Conservation (phyloP, 2,329 filamentous ascomycete genomes). For the Colletotrichum sp. region DNA sequence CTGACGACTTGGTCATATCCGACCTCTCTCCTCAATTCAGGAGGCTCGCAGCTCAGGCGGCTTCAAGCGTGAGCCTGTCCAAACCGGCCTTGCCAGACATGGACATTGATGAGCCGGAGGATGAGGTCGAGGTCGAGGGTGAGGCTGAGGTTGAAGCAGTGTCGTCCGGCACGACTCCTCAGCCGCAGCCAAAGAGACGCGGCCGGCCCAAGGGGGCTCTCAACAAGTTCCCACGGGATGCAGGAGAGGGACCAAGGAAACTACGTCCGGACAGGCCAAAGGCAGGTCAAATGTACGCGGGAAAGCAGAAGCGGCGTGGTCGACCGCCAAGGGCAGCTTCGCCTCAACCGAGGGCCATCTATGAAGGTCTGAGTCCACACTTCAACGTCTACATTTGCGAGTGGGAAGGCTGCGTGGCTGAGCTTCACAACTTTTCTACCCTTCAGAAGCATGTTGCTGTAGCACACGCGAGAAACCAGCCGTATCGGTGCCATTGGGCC, state of each 20-base stretch:
- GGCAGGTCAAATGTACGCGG: slow-evolving; percentile 15
- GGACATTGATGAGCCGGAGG: background rate
- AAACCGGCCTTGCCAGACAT: slow-evolving; percentile 11
- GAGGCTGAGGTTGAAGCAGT: background rate
- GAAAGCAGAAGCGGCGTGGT: slow-evolving; percentile 48
- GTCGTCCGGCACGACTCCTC: background rate
- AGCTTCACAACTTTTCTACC: slow-evolving; percentile 67
- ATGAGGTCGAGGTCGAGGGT: background rate
- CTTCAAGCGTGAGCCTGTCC: slow-evolving; percentile 11
- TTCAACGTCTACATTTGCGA: slow-evolving; percentile 64
- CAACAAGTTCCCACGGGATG: slow-evolving; percentile 10
- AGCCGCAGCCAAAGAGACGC: slow-evolving; percentile 31
- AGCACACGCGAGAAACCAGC: slow-evolving; percentile 45
- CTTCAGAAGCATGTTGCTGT: slow-evolving; percentile 57
- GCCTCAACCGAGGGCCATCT: slow-evolving; percentile 45
- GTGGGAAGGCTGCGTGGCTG: slow-evolving; percentile 63
- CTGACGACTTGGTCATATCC: slow-evolving; percentile 22
- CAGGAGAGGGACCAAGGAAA: slow-evolving; percentile 20
- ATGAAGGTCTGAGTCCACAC: slow-evolving; percentile 43
- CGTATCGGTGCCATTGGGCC: slow-evolving; percentile 42
- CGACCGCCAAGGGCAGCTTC: slow-evolving; percentile 45
- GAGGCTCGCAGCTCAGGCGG: slow-evolving; percentile 7
- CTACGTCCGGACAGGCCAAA: slow-evolving; percentile 32
- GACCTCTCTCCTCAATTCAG: slow-evolving; percentile 25
- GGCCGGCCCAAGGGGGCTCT: slow-evolving; percentile 53